Evolutionary conservation across 345 rosid genomes (phyloP), one percentile per base, ranked within the genome.

Genomic region (Carallia pectinifolia): DNA sequence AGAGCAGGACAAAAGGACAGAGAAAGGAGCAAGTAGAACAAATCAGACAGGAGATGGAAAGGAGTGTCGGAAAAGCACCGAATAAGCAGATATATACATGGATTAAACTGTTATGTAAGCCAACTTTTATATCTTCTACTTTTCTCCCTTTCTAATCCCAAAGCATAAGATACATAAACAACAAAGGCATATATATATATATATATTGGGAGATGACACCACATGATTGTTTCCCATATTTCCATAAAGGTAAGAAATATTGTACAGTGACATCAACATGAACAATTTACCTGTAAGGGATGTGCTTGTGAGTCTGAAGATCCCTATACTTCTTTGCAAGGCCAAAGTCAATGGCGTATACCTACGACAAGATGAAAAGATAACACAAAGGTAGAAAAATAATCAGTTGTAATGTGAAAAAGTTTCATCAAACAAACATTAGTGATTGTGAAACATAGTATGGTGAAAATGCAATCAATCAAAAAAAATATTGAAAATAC

Each of bases 301-400:
- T 90, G 83, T 90, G 96, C 83, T 88, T 88, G 69, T 88, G 92
- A 55, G 96, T 90, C 76, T 90, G 96, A 78, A 90, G 94, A 81
- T 90, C 96, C 79, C 96, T 85, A 78, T 90, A 90, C 80, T 88
- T 90, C 84, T 90, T 90, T 47, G 92, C 94, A 71, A 90, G 96
- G 54, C 96, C 96, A 86, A 81, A 91, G 73, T 91, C 97, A 82
- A 91, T 91, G 71, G 81, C 71, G 68, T 87, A 90, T 33, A 90
- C 92, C 97, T 91, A 81, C 16, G 23, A 71, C 1, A 77, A 56
- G 53, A 10, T 69, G 37, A 38, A 53, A 54, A 64, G 68, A 30
- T 40, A 67, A 44, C 19, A 30, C 60, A 56, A 40, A 36, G 0
- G 36, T 56, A 17, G 50, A 60, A 37, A 69, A 27, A 56, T 15